Conservation (phyloP, 352 stramenopile species). For the Bremia lactucae region DNA sequence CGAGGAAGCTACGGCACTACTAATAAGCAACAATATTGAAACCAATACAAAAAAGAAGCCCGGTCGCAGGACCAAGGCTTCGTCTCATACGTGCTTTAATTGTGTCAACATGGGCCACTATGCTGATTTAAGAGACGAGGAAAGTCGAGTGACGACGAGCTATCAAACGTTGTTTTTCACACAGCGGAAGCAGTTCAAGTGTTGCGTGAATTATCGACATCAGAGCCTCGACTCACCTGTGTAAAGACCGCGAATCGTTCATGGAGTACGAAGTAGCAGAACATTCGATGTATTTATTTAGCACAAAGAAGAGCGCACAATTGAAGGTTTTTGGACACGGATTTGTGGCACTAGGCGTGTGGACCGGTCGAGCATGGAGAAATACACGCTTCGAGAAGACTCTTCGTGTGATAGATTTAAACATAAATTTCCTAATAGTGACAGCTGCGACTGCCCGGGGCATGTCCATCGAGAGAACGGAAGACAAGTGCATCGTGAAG, state of each 20-base stretch:
- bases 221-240: background rate
- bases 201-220: background rate
- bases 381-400: background rate
- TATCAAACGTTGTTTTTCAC: background rate
- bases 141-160: too few species aligned
- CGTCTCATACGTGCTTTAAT: background rate
- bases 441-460: background rate
- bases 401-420: background rate
- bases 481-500: too few species aligned
- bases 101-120: background rate
- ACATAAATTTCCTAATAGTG: too few species aligned
- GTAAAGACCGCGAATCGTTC: background rate
- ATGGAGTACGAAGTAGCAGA: background rate
- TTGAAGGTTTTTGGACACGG: background rate
- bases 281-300: background rate
- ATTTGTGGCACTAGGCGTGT: background rate
- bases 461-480: too few species aligned
- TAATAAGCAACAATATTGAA: background rate
- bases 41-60: background rate
- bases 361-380: background rate
- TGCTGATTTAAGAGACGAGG: background rate
- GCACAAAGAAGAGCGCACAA: background rate
- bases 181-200: background rate
- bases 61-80: background rate
- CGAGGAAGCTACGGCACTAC: background rate